Evolutionary conservation across 257 asterid species (phyloP), one percentile per base, ranked within the genome.

Genomic region (Scutellaria galericulata): DNA sequence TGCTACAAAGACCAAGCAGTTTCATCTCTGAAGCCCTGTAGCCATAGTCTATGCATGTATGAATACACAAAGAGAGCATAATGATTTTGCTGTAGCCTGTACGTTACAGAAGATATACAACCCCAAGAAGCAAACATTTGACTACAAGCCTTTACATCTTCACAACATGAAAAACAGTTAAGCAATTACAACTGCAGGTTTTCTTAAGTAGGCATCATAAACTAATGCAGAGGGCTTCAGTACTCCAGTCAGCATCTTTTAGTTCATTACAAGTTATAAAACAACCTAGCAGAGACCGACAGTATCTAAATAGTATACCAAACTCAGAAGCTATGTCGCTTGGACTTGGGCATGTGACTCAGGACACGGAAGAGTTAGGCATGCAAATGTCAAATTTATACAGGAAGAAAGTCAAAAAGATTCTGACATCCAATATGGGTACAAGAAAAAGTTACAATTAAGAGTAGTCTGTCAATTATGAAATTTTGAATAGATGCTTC

Each of bases 301-400:
- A 75, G 22, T 46, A 51, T 76, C 6, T 61, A 70, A 9, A 35
- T 57, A 56, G 59, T 63, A 15, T 24, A 55, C 59, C 50, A 3
- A 47, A 77, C 22, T 5, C 3, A 39, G 57, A 71, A 64, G 39
- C 64, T 15, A 15, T 64, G 75, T 56, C 48, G 69, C 53, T 39
- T 66, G 70, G 70, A 65, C 66, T 53, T 53, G 76, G 48, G 31
- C n/a, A 42, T 14, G 45, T 76, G 44, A 22, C 44, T 50, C 35
- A 58, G 55, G 56, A 59, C 61, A 66, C 39, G 15, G 35, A 50
- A 62, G 22, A 27, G 7, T 51, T 48, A 35, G 54, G 11, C 22
- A 59, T 51, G 53, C 57, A 48, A 22, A 37, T 22, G 18, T 53
- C 35, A 50, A 50, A 46, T 6, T 57, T 44, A 37, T 56, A 39